Base-by-base conservation (phyloP, 345 rosid genomes). In the Eucalyptus pauciflora region DNA sequence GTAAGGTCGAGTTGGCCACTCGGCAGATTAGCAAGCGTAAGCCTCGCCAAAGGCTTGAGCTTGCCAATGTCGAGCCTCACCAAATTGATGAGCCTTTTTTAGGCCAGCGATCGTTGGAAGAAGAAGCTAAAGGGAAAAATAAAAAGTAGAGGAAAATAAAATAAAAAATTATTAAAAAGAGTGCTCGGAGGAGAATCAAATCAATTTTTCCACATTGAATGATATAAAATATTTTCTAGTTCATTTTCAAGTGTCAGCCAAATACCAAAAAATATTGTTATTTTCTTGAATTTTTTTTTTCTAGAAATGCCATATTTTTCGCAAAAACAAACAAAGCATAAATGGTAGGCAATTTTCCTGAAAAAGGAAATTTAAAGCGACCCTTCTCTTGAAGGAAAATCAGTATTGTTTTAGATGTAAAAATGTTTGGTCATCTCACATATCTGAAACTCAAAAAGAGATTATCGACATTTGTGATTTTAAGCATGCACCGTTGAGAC, bases 21-120 rank as follows among this genome's bases (percentile, higher is more conserved):
- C 0, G 0, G 25, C 1, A 52, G 0, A 52, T 52, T 2, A 8
- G 0, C 2, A 52, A 20, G 25, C 10, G 1, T 52, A 52, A 52
- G 25, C 58, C 58, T 52, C 2, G 2, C 10, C 25, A 52, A 52
- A 52, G 58, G 58, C 2, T 52, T 1, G 2, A 52, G 25, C 58
- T 20, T 52, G 58, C 58, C 58, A 52, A 52, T 52, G 5, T 52
- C 1, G 0, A 20, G 58, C 25, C 58, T 52, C 10, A 8, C 25
- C 10, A 52, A 52, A 52, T 52, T 0, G 0, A 52, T 52, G 25
- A 52, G 58, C 58, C 58, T 1, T 52, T 52, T 52, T 52, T 52
- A 52, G 58, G 25, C 10, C 2, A 52, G 0, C 10, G 0, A 52
- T 52, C 10, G 0, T n/a, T n/a, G n/a, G 25, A 52, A 20, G 58